phyloP scores from a whole-genome alignment of 75 land plant genomes.

The Pinus taeda region DNA sequence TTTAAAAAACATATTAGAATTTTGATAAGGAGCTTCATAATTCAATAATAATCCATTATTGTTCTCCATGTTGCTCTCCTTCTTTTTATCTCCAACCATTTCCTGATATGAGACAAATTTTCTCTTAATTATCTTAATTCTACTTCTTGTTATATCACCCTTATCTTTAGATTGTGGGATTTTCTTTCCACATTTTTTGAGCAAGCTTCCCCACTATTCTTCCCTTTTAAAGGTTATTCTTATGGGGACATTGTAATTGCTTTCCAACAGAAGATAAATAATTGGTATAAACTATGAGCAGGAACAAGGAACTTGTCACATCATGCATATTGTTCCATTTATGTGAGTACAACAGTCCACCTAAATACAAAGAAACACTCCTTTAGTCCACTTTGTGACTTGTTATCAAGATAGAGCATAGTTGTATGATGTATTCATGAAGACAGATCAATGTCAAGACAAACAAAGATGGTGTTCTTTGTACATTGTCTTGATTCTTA shows the following conservation, averaged over 20 bases:
- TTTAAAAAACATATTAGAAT: no score
- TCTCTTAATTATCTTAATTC: no score
- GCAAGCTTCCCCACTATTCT: no score
- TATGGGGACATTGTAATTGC: constrained; percentile 12
- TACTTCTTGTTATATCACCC: no score
- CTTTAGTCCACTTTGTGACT: neutral
- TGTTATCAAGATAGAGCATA: neutral
- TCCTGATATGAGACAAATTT: no score
- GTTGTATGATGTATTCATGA: neutral
- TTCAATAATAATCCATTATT: no score
- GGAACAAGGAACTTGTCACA: constrained; percentile 27
- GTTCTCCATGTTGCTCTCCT: no score
- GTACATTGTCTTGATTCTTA: constrained; percentile 29
- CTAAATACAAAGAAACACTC: constrained; percentile 5
- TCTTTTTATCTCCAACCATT: no score
- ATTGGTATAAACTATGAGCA: constrained; percentile 30
- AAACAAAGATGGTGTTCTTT: constrained; percentile 19
- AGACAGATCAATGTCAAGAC: neutral
- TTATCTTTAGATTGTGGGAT: no score
- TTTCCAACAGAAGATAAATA: constrained; percentile 19
- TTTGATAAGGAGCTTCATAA: no score
- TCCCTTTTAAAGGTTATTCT: no score
- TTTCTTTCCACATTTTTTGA: no score
- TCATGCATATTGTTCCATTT: constrained; percentile 52
- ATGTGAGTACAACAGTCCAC: constrained; percentile 28